phyloP scores from a whole-genome alignment of 2,329 filamentous ascomycete species.

The Apiospora saccharicola region DNA sequence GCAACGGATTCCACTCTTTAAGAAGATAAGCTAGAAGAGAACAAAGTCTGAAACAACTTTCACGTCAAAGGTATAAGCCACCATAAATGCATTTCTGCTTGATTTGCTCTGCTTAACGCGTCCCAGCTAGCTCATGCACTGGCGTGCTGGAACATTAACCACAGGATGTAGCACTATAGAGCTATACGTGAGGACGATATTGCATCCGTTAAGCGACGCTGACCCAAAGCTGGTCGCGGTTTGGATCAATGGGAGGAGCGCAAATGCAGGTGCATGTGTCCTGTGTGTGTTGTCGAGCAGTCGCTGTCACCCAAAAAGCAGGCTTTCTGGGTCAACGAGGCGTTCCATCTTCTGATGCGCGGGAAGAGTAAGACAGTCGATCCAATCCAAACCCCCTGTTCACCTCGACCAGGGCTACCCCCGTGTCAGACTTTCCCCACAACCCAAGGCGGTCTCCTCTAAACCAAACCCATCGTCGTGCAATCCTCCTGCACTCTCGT shows the following conservation, averaged over 20 bases:
- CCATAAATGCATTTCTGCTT: not conserved
- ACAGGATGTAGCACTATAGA: constrained; percentile 6
- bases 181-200: not conserved
- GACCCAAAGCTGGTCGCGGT: not conserved
- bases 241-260: constrained; percentile 11
- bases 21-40: not conserved
- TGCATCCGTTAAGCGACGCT: not conserved
- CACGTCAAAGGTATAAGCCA: constrained; percentile 15
- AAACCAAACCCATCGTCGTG: constrained; percentile 9
- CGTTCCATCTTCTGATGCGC: constrained; percentile 17
- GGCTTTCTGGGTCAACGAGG: constrained; percentile 5
- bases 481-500: constrained; percentile 17
- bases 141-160: constrained; percentile 16
- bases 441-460: constrained; percentile 9
- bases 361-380: constrained; percentile 12
- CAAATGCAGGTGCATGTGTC: not conserved
- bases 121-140: not conserved
- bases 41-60: constrained; percentile 18
- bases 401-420: not conserved
- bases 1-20: constrained; percentile 2
- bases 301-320: constrained; percentile 8
- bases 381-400: not conserved
- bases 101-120: constrained; percentile 3
- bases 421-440: constrained; percentile 12
- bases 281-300: constrained; percentile 14